phyloP scores from a whole-genome alignment of 192 early-diverging fungal species.

The Coemansia nantahalensis region DNA sequence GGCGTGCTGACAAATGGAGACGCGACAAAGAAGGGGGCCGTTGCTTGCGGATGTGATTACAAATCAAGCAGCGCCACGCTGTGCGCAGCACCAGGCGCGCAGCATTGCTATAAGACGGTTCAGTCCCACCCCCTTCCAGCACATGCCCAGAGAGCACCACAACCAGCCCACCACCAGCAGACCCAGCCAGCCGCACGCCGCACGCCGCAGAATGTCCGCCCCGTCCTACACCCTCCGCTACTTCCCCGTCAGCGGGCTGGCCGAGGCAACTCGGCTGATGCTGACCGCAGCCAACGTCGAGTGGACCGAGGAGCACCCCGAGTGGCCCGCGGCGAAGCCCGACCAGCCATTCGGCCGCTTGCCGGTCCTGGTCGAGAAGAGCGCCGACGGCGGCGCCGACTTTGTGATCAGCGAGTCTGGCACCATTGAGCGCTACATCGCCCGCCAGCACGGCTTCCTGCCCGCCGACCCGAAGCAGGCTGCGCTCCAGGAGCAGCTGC shows the following conservation, averaged over 20 bases:
- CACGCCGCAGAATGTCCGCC: neutral
- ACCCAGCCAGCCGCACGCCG: no score
- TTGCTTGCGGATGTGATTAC: no score
- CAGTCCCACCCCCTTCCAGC: no score
- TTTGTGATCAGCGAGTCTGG: constrained; percentile 38
- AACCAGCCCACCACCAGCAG: no score
- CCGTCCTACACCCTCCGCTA: constrained; percentile 23
- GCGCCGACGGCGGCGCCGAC: constrained; percentile 12
- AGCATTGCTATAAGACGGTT: no score
- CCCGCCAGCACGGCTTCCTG: constrained; percentile 43
- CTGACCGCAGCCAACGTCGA: constrained; percentile 37
- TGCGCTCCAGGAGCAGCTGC: constrained; percentile 20
- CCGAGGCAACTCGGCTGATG: constrained; percentile 27
- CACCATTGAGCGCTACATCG: constrained; percentile 55
- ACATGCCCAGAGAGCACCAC: no score
- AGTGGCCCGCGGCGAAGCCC: constrained; percentile 24
- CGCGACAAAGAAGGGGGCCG: neutral
- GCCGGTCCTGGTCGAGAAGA: constrained; percentile 30
- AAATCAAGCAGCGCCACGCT: no score
- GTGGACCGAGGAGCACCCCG: constrained; percentile 31
- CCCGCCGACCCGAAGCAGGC: constrained; percentile 30
- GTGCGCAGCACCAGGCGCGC: no score
- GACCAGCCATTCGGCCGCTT: constrained; percentile 26
- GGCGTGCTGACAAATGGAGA: neutral
- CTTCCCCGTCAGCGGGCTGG: constrained; percentile 17